Base-by-base conservation (phyloP, 2,329 filamentous ascomycete genomes). In the Botrytis fragariae region DNA sequence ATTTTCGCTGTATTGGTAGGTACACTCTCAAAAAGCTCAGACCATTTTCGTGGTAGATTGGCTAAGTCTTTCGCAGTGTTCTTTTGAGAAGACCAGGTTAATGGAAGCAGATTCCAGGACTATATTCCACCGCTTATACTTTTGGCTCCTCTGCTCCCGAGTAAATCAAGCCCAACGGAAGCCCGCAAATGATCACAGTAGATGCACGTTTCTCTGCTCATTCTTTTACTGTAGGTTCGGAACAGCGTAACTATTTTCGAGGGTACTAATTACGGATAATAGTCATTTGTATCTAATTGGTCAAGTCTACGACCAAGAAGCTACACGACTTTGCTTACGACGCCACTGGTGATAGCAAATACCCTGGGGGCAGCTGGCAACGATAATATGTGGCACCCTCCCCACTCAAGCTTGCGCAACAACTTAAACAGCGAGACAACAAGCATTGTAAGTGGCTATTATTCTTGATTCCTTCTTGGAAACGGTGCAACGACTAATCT, bases 61-160 rank as follows among this genome's bases (percentile, higher is more conserved):
- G n/a, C n/a, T n/a, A n/a, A n/a, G n/a, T n/a, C n/a, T n/a, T n/a
- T n/a, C n/a, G n/a, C n/a, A n/a, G n/a, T n/a, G n/a, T n/a, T n/a
- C n/a, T n/a, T n/a, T n/a, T n/a, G n/a, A n/a, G 48, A 25, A 25
- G 10, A 22, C 22, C 10, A 1, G 0, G 4, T 54, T 5, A 5
- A 25, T 54, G 3, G 48, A 12, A 5, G 48, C 4, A 29, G 10
- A 54, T 5, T n/a, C 5, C 9, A 29, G 48, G 48, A n/a, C 48
- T 25, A 54, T 16, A 54, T 14, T 9, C 48, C 48, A 4, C 14
- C 14, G 25, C 5, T 5, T 16, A 54, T 54, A 16, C 48, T 29
- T 51, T n/a, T n/a, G 48, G 48, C n/a, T 32, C 0, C 3, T 9
- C 16, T 57, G n/a, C 54, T 32, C 54, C 16, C 8, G 8, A 1